Conservation (phyloP, 2,329 filamentous ascomycete genomes). For the Sarocladiaceae sp. region DNA sequence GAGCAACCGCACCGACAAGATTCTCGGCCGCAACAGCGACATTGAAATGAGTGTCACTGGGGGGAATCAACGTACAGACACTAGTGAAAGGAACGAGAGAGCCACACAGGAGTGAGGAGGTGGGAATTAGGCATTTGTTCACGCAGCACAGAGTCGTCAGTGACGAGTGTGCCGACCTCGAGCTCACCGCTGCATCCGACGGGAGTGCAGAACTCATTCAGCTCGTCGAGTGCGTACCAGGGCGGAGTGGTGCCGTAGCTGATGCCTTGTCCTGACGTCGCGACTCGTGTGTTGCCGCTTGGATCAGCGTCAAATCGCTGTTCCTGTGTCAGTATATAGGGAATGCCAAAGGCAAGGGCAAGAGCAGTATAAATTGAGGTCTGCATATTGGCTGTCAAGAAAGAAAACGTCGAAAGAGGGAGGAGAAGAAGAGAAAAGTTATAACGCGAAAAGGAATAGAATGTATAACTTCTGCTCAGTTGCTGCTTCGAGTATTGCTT, state of each 20-base stretch:
- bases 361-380: background rate
- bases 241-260: background rate
- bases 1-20: too few relatives aligned
- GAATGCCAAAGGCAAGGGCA: background rate
- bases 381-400: background rate
- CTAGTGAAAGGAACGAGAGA: too few relatives aligned
- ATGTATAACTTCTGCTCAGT: background rate
- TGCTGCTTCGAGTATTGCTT: background rate
- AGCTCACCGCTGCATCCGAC: background rate
- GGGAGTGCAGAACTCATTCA: background rate
- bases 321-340: background rate
- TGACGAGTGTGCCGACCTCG: background rate
- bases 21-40: too few relatives aligned
- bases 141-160: background rate
- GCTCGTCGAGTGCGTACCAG: background rate
- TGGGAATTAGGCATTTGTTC: too few relatives aligned
- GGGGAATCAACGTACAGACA: too few relatives aligned
- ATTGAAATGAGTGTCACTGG: too few relatives aligned
- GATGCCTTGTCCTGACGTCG: background rate
- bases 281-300: background rate
- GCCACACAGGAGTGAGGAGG: too few relatives aligned
- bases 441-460: background rate
- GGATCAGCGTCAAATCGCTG: background rate
- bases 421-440: background rate
- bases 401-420: background rate